Evolutionary conservation across 306 rosid species (phyloP), one percentile per base, ranked within the genome.

Genomic region (Morella rubra): DNA sequence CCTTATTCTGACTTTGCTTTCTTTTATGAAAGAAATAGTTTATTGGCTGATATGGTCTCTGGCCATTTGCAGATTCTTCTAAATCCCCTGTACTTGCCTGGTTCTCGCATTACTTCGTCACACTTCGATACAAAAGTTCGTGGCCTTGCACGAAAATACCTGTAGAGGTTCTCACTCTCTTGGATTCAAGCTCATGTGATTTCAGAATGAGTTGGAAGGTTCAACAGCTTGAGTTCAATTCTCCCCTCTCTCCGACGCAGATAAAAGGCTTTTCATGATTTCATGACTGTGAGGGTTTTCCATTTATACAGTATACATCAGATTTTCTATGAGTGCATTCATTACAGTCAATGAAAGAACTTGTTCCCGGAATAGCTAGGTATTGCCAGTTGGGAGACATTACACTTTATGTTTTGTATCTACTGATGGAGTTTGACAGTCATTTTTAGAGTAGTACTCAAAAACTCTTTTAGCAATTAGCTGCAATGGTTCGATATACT

Each of bases 51-150:
- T 53, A 19, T 74, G 32, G 20, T 67, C 76, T 77, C 76, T 88
- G 81, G 75, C 51, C 72, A 82, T 80, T 81, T 77, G 87, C 97
- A 94, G 97, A 87, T 82, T 66, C 93, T 94, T 54, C 98, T 91
- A 32, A 94, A 91, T 86, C 97, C 98, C 59, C 84, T 90, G 62
- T 91, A 94, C 84, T 76, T 94, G 79, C 96, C 98, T 77, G 98
- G 97, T 79, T 91, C 98, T n/a, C 94, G 96, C 81, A 83, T 94
- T 73, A 58, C 97, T 0, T 94, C 98, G 42, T 91, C 98, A 14
- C 98, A 91, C 82, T 94, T 94, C 67, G 97, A 94, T 77, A 94
- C 98, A 18, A 94, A 94, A 83, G 98, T 94, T 13, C 93, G 98
- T 8, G 97, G 96, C 40, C 97, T 94, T 24, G 98, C 98, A 49